phyloP scores from a whole-genome alignment of 1,284 basidiomycete genomes.

The Fereydounia khargensis region DNA sequence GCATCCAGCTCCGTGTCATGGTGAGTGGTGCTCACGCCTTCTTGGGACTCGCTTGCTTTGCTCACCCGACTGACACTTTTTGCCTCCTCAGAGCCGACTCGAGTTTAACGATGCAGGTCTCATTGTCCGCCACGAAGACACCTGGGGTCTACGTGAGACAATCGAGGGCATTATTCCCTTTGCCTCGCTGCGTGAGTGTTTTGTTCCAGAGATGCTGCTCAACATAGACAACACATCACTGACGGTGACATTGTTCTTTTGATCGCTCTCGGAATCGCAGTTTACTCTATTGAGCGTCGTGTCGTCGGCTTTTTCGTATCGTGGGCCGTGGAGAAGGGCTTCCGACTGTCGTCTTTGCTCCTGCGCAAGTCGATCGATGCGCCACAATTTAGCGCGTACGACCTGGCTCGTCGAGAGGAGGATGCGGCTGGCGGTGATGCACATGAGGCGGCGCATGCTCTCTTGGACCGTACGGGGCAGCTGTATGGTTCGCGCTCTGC shows the following conservation, averaged over 20 bases:
- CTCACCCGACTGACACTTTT: background rate
- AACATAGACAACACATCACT: too few species aligned
- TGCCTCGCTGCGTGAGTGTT: slow-evolving; percentile 38
- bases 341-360: slow-evolving; percentile 35
- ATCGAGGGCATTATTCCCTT: slow-evolving; percentile 54
- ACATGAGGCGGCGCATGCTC: slow-evolving; percentile 8
- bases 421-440: slow-evolving; percentile 3
- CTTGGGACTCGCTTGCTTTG: too few species aligned
- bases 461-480: background rate
- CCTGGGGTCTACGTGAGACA: slow-evolving; percentile 54
- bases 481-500: background rate
- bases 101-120: slow-evolving; percentile 57
- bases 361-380: slow-evolving; percentile 15
- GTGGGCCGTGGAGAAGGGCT: slow-evolving; percentile 46
- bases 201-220: too few species aligned
- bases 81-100: slow-evolving; percentile 43
- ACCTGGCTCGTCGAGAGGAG: background rate
- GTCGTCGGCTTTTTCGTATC: slow-evolving; percentile 44
- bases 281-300: slow-evolving; percentile 49
- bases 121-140: slow-evolving; percentile 55
- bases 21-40: background rate
- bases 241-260: too few species aligned
- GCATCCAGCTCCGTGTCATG: slow-evolving; percentile 53
- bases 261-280: too few species aligned
- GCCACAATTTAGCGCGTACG: background rate